Conservation (phyloP, 225 moss, liverwort and hornwort genomes). For the Polytrichum formosum region DNA sequence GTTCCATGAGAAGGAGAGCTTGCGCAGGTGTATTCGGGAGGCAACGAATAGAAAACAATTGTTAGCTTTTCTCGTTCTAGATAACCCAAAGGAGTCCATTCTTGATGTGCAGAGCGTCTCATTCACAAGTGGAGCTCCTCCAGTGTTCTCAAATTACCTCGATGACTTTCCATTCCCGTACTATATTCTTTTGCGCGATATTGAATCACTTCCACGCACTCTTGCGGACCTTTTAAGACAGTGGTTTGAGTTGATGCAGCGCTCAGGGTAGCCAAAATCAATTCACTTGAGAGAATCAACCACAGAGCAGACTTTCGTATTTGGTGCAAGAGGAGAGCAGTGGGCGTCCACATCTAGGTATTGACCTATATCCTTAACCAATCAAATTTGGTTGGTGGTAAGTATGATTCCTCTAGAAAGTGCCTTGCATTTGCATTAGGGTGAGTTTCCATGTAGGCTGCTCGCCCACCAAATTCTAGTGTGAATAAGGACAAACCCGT, state of each 20-base stretch:
- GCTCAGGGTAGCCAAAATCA: conserved; percentile 11
- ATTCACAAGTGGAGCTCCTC: conserved; percentile 70
- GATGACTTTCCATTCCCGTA: conserved; percentile 97
- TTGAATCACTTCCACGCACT: conserved; percentile 87
- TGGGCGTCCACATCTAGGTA: too few relatives aligned
- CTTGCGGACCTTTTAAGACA: conserved; percentile 94
- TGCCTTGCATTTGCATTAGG: too few relatives aligned
- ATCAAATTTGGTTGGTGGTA: too few relatives aligned
- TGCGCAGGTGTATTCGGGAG: conserved; percentile 80
- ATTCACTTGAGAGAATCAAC: too few relatives aligned
- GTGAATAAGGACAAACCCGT: too few relatives aligned
- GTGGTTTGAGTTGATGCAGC: conserved; percentile 95
- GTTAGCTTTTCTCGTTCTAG: conserved; percentile 83
- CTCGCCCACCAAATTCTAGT: too few relatives aligned
- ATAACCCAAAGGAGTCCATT: conserved; percentile 90
- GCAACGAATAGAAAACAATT: conserved; percentile 87
- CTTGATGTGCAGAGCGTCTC: conserved; percentile 94
- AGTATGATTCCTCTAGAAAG: too few relatives aligned
- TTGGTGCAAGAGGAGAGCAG: too few relatives aligned
- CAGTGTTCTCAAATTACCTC: conserved; percentile 74
- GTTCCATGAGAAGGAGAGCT: conserved; percentile 92
- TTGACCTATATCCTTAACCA: too few relatives aligned
- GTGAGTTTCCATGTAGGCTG: too few relatives aligned
- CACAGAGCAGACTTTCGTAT: too few relatives aligned
- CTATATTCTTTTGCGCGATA: conserved; percentile 88